Conservation (phyloP, 2,329 filamentous ascomycete genomes). For the Aspergillus pseudoterreus region DNA sequence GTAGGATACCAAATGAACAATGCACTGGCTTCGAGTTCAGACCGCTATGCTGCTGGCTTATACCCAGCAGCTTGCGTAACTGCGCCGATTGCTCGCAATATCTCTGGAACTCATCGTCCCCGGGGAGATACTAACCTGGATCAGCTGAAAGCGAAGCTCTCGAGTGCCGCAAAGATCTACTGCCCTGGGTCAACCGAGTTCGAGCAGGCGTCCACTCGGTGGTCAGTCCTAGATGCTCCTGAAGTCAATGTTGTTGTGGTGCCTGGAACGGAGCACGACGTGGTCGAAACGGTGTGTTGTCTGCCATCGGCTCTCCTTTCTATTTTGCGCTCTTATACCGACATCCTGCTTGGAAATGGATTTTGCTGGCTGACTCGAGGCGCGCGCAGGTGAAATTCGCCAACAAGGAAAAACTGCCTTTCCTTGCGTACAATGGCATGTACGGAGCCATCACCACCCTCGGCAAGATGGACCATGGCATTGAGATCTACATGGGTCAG, state of each 20-base stretch:
- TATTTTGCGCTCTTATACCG: background rate
- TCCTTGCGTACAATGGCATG: slow-evolving; percentile 51
- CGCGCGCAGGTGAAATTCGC: slow-evolving; percentile 45
- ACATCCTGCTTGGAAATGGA: background rate
- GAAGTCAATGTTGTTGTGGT: slow-evolving; percentile 46
- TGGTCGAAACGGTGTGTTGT: slow-evolving; percentile 43
- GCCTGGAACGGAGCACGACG: slow-evolving; percentile 48
- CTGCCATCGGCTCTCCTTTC: background rate
- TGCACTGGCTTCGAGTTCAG: no score
- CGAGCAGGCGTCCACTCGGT: slow-evolving; percentile 37
- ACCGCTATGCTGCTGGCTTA: background rate
- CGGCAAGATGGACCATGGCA: slow-evolving; percentile 47
- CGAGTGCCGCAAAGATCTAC: slow-evolving; percentile 40
- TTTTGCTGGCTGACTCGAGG: no score
- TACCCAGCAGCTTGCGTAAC: slow-evolving; percentile 6
- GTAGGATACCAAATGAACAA: no score
- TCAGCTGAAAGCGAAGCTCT: slow-evolving; percentile 26
- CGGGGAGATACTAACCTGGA: slow-evolving; percentile 13
- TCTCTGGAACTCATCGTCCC: background rate
- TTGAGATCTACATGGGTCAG: slow-evolving; percentile 49
- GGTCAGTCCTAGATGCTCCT: slow-evolving; percentile 46
- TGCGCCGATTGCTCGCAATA: background rate
- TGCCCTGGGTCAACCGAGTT: slow-evolving; percentile 43
- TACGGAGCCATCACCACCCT: slow-evolving; percentile 52
- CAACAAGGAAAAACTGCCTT: slow-evolving; percentile 45